phyloP scores from a whole-genome alignment of 2,329 filamentous ascomycete species.

The Fusarium globosum region DNA sequence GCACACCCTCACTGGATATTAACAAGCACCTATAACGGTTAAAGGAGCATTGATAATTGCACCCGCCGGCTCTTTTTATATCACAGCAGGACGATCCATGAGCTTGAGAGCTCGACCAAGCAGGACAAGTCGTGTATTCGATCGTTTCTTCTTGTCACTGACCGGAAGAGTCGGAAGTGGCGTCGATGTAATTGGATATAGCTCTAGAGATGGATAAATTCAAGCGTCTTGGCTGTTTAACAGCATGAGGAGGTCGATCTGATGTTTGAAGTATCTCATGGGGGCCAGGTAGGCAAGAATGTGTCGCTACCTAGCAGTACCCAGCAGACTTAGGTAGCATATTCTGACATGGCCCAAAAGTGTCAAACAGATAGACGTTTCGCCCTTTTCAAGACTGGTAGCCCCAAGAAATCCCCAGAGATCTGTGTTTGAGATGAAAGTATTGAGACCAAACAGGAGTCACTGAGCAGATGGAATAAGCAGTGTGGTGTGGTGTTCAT shows the following conservation, averaged over 20 bases:
- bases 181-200: conserved; percentile 9
- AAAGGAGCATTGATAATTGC: background rate
- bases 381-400: background rate
- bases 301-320: background rate
- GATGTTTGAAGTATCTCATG: background rate
- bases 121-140: background rate
- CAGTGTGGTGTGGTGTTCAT: background rate
- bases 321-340: background rate
- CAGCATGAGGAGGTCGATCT: background rate
- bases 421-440: background rate
- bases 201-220: background rate
- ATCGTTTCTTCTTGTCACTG: background rate
- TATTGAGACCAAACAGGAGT: background rate
- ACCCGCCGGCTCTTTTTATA: background rate
- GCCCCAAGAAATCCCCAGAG: background rate
- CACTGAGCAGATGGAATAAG: background rate
- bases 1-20: conserved; percentile 15
- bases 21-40: conserved; percentile 8
- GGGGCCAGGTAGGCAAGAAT: background rate
- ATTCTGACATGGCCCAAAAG: background rate
- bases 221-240: background rate
- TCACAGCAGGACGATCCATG: background rate
- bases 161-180: conserved; percentile 31
- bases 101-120: background rate
- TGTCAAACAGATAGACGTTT: background rate